phyloP scores from a whole-genome alignment of 2,329 filamentous ascomycete species.

The Scedosporium aurantiacum region DNA sequence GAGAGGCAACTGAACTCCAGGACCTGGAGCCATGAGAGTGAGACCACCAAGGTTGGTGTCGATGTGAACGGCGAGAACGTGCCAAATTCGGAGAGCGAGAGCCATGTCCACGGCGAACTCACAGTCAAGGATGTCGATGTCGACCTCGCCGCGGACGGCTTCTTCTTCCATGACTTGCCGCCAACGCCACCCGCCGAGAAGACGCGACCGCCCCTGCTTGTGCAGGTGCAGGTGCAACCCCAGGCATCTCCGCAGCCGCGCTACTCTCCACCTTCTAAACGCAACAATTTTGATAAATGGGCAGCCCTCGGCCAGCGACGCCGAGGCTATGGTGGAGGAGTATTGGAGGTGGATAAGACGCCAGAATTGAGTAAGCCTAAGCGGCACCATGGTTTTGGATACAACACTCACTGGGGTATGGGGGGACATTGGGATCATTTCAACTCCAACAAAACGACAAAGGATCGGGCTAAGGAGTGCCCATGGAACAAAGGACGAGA shows the following conservation, averaged over 20 bases:
- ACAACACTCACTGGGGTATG: slow-evolving; percentile 33
- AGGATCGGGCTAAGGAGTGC: slow-evolving; percentile 40
- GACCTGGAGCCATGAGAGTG: slow-evolving; percentile 70
- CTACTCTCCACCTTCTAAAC: slow-evolving; percentile 59
- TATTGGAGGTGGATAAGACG: slow-evolving; percentile 37
- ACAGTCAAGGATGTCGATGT: slow-evolving; percentile 45
- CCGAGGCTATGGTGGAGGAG: slow-evolving; percentile 46
- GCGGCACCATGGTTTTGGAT: slow-evolving; percentile 36
- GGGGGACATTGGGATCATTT: slow-evolving; percentile 38
- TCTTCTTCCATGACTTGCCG: slow-evolving; percentile 56
- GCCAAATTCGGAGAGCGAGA: slow-evolving; percentile 16
- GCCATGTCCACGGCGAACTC: slow-evolving; percentile 15
- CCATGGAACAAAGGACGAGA: slow-evolving; percentile 49
- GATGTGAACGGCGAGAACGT: slow-evolving; percentile 17
- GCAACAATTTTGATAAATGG: slow-evolving; percentile 68
- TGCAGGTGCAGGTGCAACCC: slow-evolving; percentile 19
- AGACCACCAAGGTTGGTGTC: slow-evolving; percentile 17
- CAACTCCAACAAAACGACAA: slow-evolving; percentile 23
- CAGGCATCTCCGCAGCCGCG: slow-evolving; percentile 23
- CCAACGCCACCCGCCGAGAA: slow-evolving; percentile 26
- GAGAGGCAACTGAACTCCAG: slow-evolving; percentile 60
- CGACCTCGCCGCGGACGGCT: slow-evolving; percentile 56
- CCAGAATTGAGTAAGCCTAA: slow-evolving; percentile 34
- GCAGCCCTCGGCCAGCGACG: slow-evolving; percentile 74
- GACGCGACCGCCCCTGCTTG: slow-evolving; percentile 16